A percentile compares a stretch with the other conserved stretches of the same genome.
Evolutionary conservation across 1,284 basidiomycete genomes (phyloP).

Genomic region (Cutaneotrichosporon arboriforme): DNA sequence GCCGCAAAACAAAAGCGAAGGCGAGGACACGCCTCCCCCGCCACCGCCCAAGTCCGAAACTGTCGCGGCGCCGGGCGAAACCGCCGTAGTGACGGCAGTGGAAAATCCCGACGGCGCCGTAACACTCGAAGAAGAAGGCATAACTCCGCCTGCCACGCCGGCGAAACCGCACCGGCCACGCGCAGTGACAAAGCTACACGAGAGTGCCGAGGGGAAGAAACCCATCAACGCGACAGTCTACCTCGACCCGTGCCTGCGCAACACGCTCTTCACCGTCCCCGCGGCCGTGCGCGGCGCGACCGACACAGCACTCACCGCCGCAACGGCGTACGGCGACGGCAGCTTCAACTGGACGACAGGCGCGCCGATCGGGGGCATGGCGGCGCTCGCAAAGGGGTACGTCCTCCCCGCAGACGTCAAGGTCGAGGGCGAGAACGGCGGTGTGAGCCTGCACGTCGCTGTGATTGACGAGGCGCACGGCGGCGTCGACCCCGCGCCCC

Average conservation of each 20-base stretch:
- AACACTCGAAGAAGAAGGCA: slow-evolving; percentile 40
- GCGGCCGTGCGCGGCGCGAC: slow-evolving; percentile 27
- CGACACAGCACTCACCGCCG: slow-evolving; percentile 28
- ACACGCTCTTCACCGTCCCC: slow-evolving; percentile 25
- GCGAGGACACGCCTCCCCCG: no score
- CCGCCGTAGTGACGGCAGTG: slow-evolving; percentile 56
- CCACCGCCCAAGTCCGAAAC: no score
- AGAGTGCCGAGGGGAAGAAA: slow-evolving; percentile 16
- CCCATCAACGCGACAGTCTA: slow-evolving; percentile 35
- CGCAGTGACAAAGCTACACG: slow-evolving; percentile 4
- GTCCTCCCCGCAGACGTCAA: slow-evolving; percentile 33
- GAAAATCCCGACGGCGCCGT: slow-evolving; percentile 51
- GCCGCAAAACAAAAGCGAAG: no score
- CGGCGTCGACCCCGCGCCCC: background rate
- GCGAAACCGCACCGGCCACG: slow-evolving; percentile 6
- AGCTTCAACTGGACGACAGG: slow-evolving; percentile 29
- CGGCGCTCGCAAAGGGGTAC: slow-evolving; percentile 31
- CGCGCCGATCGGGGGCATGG: slow-evolving; percentile 40
- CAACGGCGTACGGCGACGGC: slow-evolving; percentile 12
- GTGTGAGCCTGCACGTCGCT: slow-evolving; percentile 28
- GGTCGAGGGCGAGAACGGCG: slow-evolving; percentile 34
- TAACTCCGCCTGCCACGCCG: slow-evolving; percentile 26
- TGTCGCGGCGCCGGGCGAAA: slow-evolving; percentile 41
- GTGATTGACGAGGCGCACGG: slow-evolving; percentile 28
- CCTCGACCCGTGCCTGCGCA: slow-evolving; percentile 34